A percentile compares a stretch with the other conserved stretches of the same genome.
Conservation (phyloP, 192 early-diverging fungal species). For the Umbelopsis vinacea region DNA sequence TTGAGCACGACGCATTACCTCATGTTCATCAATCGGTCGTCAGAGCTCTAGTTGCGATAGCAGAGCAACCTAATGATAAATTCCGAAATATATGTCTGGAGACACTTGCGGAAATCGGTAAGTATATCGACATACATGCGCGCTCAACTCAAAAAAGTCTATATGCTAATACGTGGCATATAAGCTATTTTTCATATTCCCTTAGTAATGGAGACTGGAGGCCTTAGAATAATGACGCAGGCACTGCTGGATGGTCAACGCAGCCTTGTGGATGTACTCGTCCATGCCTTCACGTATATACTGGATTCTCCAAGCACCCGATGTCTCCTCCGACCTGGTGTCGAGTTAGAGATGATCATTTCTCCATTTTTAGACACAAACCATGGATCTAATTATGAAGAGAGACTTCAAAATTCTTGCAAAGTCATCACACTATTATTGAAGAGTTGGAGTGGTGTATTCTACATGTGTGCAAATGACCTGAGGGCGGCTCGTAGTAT, state of each 20-base stretch:
- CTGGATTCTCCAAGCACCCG: slow-evolving; percentile 72
- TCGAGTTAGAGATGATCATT: slow-evolving; percentile 84
- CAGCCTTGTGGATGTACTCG: slow-evolving; percentile 61
- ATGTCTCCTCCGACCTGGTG: slow-evolving; percentile 68
- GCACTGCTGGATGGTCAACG: slow-evolving; percentile 67
- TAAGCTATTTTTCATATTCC: slow-evolving; percentile 40
- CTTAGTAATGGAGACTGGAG: slow-evolving; percentile 62
- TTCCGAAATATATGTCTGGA: slow-evolving; percentile 74
- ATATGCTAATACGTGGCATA: background rate
- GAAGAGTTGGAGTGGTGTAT: slow-evolving; percentile 79
- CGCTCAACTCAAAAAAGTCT: background rate
- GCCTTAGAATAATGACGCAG: slow-evolving; percentile 70
- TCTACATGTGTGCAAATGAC: slow-evolving; percentile 76
- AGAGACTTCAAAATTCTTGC: slow-evolving; percentile 67
- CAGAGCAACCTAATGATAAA: slow-evolving; percentile 80
- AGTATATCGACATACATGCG: background rate
- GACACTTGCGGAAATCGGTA: slow-evolving; percentile 81
- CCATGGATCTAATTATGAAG: slow-evolving; percentile 61
- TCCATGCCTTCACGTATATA: slow-evolving; percentile 71
- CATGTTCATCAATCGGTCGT: slow-evolving; percentile 66
- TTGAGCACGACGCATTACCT: slow-evolving; percentile 67
- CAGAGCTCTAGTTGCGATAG: slow-evolving; percentile 73
- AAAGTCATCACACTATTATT: slow-evolving; percentile 67
- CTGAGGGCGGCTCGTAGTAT: slow-evolving; percentile 70
- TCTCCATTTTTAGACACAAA: slow-evolving; percentile 80